Base-by-base conservation (phyloP, 2,329 filamentous ascomycete genomes). In the Clonostachys chloroleuca region DNA sequence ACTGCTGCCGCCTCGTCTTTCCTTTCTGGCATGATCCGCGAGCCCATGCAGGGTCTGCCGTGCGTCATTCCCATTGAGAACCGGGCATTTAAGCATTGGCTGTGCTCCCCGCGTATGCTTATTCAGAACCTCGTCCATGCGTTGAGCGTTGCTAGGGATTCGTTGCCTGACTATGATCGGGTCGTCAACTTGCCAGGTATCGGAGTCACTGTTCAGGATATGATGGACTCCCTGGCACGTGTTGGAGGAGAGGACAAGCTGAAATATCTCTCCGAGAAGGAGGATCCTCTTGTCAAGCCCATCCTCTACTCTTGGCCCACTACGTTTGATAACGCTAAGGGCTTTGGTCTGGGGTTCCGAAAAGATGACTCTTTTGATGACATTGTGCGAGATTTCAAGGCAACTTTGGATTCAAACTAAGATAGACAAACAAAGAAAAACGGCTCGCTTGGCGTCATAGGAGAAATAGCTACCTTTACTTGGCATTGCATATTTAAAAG, bases 1-100 rank as follows among this genome's bases (percentile, higher is more conserved):
- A 81, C 81, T 4, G 77, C 78, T 0, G 79, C 80, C 0, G 79
- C 80, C 5, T 78, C 73, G 6, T 78, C 74, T 0, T 84, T 83
- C 55, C 69, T 80, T 3, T 77, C 69, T 7, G 80, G 80, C 3
- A 82, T 84, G 57, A 77, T 83, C 45, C 68, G 80, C n/a, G 80
- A 83, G 30, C 65, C 72, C 17, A 64, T 71, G 43, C 48, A 52
- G 40, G 76, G 76, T 6, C 57, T 69, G 45, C 60, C 68, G 42
- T 74, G 68, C 24, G 56, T 71, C 2, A 66, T 77, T 4, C 67
- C 75, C n/a, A 61, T 74, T 42, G 66, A 72, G 43, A 57, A 65
- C 49, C 60, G 73, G 5, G 57, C 54, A 1, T 75, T 74, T 55
- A 60, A 62, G 20, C 69, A 68, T 10, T 75, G 73, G 71, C 55